These are phyloP conservation scores for Hydnum rufescens DNA, from an alignment of 768 basidiomycete genomes.

Conservation along the genomic window DNA sequence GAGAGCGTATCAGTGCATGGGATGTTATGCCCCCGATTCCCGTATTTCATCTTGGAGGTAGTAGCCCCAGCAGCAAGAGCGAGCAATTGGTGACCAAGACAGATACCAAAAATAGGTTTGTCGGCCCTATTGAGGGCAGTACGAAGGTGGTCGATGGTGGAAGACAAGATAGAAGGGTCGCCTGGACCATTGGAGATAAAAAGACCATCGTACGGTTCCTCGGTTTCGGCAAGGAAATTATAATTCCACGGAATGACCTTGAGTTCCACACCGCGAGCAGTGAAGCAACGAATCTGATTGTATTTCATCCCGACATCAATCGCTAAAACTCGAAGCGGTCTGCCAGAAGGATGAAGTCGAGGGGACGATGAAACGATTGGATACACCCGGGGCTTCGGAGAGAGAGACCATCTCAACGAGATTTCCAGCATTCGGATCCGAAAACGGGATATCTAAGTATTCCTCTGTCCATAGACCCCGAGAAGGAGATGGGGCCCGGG, in stretches of 20 bases:
- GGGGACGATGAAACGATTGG: slow-evolving; percentile 32
- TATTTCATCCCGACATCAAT: slow-evolving; percentile 99
- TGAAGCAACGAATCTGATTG: slow-evolving; percentile 96
- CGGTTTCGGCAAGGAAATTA: slow-evolving; percentile 48
- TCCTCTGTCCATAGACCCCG: slow-evolving; percentile 57
- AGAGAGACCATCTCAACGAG: slow-evolving; percentile 82
- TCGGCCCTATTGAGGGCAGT: slow-evolving; percentile 51
- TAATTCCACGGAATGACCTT: slow-evolving; percentile 98
- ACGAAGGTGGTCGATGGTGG: slow-evolving; percentile 49
- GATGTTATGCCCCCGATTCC: slow-evolving; percentile 97
- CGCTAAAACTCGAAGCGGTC: slow-evolving; percentile 66
- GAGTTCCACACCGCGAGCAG: slow-evolving; percentile 75
- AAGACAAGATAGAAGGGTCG: slow-evolving; percentile 68
- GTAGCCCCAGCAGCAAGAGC: slow-evolving; percentile 84
- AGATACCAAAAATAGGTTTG: slow-evolving; percentile 91
- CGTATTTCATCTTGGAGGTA: slow-evolving; percentile 99
- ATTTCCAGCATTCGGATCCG: slow-evolving; percentile 75
- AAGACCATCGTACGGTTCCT: slow-evolving; percentile 82
- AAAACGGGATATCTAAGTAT: slow-evolving; percentile 64
- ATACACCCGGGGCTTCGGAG: slow-evolving; percentile 43
- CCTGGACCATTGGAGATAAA: slow-evolving; percentile 98
- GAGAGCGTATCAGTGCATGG: slow-evolving; percentile 88
- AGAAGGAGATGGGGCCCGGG: slow-evolving; percentile 33
- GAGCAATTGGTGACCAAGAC: slow-evolving; percentile 92
- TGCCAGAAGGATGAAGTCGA: slow-evolving; percentile 55